Evolutionary conservation across 306 rosid species (phyloP).

Genomic region (Begonia fuchsioides): DNA sequence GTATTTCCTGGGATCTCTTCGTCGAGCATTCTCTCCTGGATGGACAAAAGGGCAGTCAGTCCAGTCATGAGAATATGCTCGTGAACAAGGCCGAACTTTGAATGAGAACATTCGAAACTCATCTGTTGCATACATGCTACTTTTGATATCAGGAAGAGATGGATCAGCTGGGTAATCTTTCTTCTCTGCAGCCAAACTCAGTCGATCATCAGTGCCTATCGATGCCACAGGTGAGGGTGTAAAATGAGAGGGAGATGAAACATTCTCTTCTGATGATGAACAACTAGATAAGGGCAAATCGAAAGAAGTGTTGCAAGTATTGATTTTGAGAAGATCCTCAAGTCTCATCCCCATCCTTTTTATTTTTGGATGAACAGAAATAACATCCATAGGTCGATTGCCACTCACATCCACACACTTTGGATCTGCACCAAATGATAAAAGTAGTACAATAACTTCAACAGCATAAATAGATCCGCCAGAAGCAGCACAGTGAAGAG

Average conservation of each 20-base stretch:
- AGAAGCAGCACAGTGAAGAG: conserved; percentile 83
- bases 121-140: conserved; percentile 78
- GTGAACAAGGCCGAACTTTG: conserved; percentile 85
- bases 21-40: conserved; percentile 89
- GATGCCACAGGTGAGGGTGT: conserved; percentile 13
- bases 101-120: conserved; percentile 91
- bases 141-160: conserved; percentile 81
- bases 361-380: conserved; percentile 42
- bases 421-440: conserved; percentile 47
- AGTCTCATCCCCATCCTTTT: conserved; percentile 9
- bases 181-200: conserved; percentile 36
- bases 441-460: conserved; percentile 41
- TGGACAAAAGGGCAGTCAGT: conserved; percentile 95
- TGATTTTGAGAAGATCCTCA: conserved; percentile 41
- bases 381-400: conserved; percentile 44
- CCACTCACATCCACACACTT: conserved; percentile 38
- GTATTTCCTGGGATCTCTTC: conserved; percentile 84
- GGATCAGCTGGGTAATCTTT: conserved; percentile 83
- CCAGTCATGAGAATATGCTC: conserved; percentile 94
- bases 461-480: conserved; percentile 46
- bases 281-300: too few species aligned
- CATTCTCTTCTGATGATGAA: too few species aligned
- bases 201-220: conserved; percentile 31
- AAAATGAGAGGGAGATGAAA: too few species aligned
- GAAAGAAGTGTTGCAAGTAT: not conserved